These are phyloP conservation scores for Epichloe scottii DNA, from an alignment of 2,329 filamentous ascomycete genomes.

Conservation along the genomic window DNA sequence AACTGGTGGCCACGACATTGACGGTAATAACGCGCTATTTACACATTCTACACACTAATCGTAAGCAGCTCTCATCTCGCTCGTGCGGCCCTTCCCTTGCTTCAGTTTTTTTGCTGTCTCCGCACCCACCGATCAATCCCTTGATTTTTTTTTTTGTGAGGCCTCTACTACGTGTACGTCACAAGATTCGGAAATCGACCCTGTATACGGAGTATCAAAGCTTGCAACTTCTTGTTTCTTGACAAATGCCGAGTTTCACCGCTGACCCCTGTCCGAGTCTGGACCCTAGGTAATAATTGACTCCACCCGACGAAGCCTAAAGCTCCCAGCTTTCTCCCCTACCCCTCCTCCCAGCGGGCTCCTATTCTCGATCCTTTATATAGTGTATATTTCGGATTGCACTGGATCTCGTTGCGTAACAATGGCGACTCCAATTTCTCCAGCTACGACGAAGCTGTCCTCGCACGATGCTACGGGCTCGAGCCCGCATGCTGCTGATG, in stretches of 20 bases:
- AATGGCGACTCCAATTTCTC: constrained; percentile 19
- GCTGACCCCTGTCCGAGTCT: neutral
- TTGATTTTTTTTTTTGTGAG: too few species aligned
- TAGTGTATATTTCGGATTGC: neutral
- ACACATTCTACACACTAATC: neutral
- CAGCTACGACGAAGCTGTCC: constrained; percentile 24
- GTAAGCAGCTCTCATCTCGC: neutral
- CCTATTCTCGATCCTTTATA: neutral
- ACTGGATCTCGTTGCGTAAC: neutral
- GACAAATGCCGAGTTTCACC: neutral
- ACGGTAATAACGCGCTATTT: neutral
- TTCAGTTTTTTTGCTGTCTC: neutral
- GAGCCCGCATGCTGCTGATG: constrained; percentile 41
- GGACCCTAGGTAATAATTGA: neutral
- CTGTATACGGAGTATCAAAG: neutral
- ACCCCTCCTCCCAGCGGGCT: neutral
- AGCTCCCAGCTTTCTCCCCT: neutral
- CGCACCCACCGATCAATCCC: too few species aligned
- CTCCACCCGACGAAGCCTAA: neutral
- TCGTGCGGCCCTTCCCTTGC: neutral
- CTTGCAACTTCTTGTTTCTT: neutral
- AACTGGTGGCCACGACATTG: neutral
- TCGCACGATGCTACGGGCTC: constrained; percentile 34
- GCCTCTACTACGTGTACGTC: too few species aligned
- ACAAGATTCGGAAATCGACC: too few species aligned